Conservation (phyloP, 495 filamentous ascomycete species). For the Tuber melanosporum region DNA sequence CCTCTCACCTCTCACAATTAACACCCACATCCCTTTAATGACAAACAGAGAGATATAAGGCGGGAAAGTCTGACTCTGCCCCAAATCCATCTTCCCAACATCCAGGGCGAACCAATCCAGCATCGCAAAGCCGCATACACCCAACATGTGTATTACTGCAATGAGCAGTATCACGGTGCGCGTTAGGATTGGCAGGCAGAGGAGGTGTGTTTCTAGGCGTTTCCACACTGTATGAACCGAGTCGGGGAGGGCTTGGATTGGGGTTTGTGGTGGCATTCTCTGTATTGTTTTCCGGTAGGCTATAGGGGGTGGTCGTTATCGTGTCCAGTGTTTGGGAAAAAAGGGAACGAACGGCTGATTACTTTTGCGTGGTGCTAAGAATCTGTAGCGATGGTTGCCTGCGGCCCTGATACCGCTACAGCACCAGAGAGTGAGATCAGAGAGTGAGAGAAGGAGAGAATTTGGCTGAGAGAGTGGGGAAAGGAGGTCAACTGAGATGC, state of each 20-base stretch:
- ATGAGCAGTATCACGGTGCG: slow-evolving; percentile 66
- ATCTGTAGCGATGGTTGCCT: neutral
- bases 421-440: neutral
- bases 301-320: slow-evolving; percentile 7
- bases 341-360: neutral
- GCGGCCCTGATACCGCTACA: neutral
- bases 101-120: slow-evolving; percentile 68
- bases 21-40: slow-evolving; percentile 6
- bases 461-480: neutral
- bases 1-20: slow-evolving; percentile 11
- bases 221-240: slow-evolving; percentile 21
- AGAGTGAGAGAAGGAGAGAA: neutral
- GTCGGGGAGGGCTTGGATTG: slow-evolving; percentile 9
- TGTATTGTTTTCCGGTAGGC: slow-evolving; percentile 4
- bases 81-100: slow-evolving; percentile 64
- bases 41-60: neutral
- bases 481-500: neutral
- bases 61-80: slow-evolving; percentile 59
- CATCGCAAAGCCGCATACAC: slow-evolving; percentile 61
- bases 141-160: slow-evolving; percentile 59
- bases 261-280: slow-evolving; percentile 23
- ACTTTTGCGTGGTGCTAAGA: neutral
- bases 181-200: slow-evolving; percentile 82
- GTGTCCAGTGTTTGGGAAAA: neutral
- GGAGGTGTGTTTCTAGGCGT: slow-evolving; percentile 55